Conservation (phyloP, 805 yeast species). For the Suhomyces emberorum region DNA sequence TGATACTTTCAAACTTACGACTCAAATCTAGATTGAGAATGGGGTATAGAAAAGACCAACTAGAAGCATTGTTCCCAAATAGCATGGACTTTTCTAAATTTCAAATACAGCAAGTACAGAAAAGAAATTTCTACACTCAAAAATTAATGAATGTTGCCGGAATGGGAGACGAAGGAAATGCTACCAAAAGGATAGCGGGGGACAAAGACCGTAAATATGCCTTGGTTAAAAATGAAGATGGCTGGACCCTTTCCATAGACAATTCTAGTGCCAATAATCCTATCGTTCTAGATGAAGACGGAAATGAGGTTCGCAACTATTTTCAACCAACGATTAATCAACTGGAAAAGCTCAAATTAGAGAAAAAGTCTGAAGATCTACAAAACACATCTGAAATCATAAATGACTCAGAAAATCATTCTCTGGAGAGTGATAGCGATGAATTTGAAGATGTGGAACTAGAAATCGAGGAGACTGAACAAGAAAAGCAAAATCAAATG, state of each 20-base stretch:
- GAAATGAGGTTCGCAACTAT: constrained; percentile 12
- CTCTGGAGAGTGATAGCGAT: constrained; percentile 4
- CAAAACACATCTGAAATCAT: neutral
- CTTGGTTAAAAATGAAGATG: constrained; percentile 71
- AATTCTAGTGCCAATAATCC: constrained; percentile 41
- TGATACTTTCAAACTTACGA: constrained; percentile 78
- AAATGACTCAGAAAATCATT: neutral
- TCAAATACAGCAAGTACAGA: constrained; percentile 89
- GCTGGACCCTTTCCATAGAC: constrained; percentile 74
- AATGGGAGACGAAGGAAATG: constrained; percentile 54
- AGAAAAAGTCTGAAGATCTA: constrained; percentile 1
- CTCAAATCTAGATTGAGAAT: constrained; percentile 84
- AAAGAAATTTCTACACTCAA: constrained; percentile 88
- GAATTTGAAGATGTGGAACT: constrained; percentile 24
- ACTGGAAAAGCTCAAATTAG: neutral
- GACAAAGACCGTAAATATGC: constrained; percentile 76
- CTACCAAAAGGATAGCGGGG: constrained; percentile 69
- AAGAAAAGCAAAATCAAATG: constrained; percentile 23
- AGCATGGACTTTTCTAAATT: constrained; percentile 88
- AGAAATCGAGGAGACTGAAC: constrained; percentile 20
- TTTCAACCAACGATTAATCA: neutral
- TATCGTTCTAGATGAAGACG: constrained; percentile 47
- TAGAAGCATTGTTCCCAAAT: constrained; percentile 76
- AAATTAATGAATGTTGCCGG: constrained; percentile 80
- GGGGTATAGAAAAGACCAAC: constrained; percentile 92